Evolutionary conservation across 192 early-diverging fungal species (phyloP).

Genomic region (Paraglomus occultum): DNA sequence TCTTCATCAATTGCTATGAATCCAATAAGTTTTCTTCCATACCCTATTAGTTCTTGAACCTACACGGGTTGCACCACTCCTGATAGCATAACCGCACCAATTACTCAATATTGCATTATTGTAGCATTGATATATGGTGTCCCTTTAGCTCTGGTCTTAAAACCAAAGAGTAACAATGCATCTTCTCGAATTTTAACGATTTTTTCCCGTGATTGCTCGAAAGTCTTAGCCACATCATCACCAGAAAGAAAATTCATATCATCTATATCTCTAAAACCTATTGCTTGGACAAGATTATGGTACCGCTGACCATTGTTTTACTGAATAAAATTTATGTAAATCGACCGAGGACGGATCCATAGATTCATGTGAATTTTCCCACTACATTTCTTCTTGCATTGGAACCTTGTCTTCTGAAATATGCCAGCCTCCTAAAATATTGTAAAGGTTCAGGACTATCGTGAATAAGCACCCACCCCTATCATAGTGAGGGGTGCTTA

Average conservation of each 20-base stretch:
- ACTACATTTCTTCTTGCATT: slow-evolving; percentile 21
- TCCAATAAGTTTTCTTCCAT: slow-evolving; percentile 11
- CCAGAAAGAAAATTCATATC: slow-evolving; percentile 9
- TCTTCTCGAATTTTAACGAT: slow-evolving; percentile 2
- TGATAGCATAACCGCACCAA: slow-evolving; percentile 3
- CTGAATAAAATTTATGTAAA: slow-evolving; percentile 22
- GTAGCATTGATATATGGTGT: slow-evolving; percentile 1
- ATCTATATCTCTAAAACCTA: slow-evolving; percentile 18
- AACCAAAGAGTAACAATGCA: slow-evolving; percentile 9
- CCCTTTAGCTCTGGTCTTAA: slow-evolving; percentile 20
- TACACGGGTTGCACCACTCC: background rate
- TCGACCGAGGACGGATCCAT: slow-evolving; percentile 10
- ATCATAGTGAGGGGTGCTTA: too few relatives aligned
- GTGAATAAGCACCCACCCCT: too few relatives aligned
- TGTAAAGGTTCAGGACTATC: slow-evolving; percentile 28
- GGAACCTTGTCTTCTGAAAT: slow-evolving; percentile 28
- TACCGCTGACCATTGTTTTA: slow-evolving; percentile 10
- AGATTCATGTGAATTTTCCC: slow-evolving; percentile 20
- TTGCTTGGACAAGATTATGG: slow-evolving; percentile 9
- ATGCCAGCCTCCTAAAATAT: slow-evolving; percentile 23
- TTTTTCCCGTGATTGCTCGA: slow-evolving; percentile 7
- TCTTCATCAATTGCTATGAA: background rate
- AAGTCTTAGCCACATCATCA: slow-evolving; percentile 7
- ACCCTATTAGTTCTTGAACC: background rate
- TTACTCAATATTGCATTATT: background rate